Percentiles rank a stretch among this genome's conserved stretches.
Conservation (phyloP, 2,329 filamentous ascomycete species). For the Sporothrix euskadiensis region DNA sequence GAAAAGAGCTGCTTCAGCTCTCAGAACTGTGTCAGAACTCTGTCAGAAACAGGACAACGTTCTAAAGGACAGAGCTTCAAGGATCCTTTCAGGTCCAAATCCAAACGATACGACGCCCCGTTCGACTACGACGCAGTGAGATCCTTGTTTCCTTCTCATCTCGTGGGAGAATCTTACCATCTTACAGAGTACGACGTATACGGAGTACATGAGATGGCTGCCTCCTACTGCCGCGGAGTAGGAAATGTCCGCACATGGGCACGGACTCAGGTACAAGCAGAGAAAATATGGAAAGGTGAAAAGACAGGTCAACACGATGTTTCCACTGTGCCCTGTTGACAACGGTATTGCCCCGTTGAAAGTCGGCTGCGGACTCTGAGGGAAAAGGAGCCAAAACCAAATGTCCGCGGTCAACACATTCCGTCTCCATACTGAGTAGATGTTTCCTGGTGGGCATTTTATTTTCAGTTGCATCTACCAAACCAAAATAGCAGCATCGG, state of each 20-base stretch:
- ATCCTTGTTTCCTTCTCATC: background rate
- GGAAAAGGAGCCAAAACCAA: background rate
- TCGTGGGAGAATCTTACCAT: background rate
- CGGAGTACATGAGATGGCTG: background rate
- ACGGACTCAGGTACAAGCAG: background rate
- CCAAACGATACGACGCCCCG: background rate
- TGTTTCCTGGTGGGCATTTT: background rate
- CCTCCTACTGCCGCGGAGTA: background rate
- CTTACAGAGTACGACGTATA: too few species aligned
- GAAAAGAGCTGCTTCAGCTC: too few species aligned
- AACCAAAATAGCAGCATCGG: slow-evolving; percentile 16
- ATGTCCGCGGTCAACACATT: background rate
- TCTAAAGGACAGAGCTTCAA: background rate
- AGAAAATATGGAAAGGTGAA: background rate
- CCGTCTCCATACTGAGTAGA: background rate
- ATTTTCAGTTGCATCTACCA: background rate
- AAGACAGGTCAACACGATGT: too few species aligned
- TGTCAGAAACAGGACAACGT: too few species aligned
- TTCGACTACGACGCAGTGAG: background rate
- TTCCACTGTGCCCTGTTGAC: too few species aligned
- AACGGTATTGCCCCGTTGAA: too few species aligned
- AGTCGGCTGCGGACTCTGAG: too few species aligned
- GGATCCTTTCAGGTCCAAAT: background rate
- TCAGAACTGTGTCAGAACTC: too few species aligned
- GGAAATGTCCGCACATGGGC: background rate